A percentile compares a stretch with the other conserved stretches of the same genome.
Evolutionary conservation across 2,329 filamentous ascomycete genomes (phyloP).

Genomic region (Chaetomiaceae sp.): DNA sequence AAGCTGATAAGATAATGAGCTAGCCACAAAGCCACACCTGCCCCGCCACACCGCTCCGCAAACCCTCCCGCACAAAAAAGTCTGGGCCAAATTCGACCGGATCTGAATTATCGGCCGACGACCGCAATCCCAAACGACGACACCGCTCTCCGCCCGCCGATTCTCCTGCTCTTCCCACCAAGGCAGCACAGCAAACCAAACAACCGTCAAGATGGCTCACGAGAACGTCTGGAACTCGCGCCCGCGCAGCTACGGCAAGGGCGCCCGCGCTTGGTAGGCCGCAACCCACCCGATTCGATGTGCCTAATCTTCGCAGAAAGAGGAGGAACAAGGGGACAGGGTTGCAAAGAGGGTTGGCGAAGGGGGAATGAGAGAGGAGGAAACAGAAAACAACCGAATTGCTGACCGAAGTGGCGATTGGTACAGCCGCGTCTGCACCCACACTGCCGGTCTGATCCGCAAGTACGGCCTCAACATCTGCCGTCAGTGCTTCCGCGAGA

Average conservation of each 20-base stretch:
- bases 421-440: constrained; percentile 65
- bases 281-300: not conserved
- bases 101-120: constrained; percentile 15
- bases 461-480: constrained; percentile 96
- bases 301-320: too few species aligned
- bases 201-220: constrained; percentile 56
- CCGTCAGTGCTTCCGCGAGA: constrained; percentile 74
- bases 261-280: constrained; percentile 79
- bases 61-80: constrained; percentile 23
- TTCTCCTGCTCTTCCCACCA: constrained; percentile 12
- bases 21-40: constrained; percentile 11
- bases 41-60: constrained; percentile 14
- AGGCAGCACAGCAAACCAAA: constrained; percentile 2
- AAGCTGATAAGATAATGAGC: constrained; percentile 5
- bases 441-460: constrained; percentile 98
- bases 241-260: constrained; percentile 96
- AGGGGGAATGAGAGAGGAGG: constrained; percentile 10
- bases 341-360: not conserved
- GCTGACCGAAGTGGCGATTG: constrained; percentile 14
- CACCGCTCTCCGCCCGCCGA: constrained; percentile 16
- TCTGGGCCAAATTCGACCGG: constrained; percentile 16
- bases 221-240: constrained; percentile 99
- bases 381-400: constrained; percentile 19
- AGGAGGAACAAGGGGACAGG: constrained; percentile 7
- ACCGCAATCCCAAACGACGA: constrained; percentile 15